Evolutionary conservation across 1,139 yeast genomes (phyloP), one percentile per base, ranked within the genome.

Genomic region (Meyerozyma guilliermondii): DNA sequence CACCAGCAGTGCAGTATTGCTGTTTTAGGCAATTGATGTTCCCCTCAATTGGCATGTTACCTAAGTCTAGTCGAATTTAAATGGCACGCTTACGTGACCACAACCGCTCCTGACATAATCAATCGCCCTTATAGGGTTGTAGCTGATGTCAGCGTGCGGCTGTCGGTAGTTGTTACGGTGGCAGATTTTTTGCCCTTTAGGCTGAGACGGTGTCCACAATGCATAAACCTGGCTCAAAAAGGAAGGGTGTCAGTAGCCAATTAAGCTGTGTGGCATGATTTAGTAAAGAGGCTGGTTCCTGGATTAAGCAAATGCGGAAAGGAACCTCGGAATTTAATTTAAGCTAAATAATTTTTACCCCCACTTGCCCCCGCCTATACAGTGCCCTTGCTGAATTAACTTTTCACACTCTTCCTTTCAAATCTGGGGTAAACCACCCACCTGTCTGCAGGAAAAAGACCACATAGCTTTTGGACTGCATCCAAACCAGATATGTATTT

Each of bases 1-100:
- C 36, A 18, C 16, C 22, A 11, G 24, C 23, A 10, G 23, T 7
- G 23, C 14, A 11, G 36, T 33, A 33, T 33, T 33, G 24, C 36
- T 33, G 24, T 17, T 33, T 33, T 33, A 33, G 36, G 36, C 36
- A 33, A 14, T 18, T n/a, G 36, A 13, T 16, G 24, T 33, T 17
- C 36, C 36, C 36, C 36, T 33, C 36, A 33, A 17, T 20, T 7
- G 1, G 18, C 33, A 6, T 6, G 13, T 26, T 26, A 26, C 28
- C 28, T 26, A 26, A 26, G 28, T 9, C 11, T 11, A 4, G 2
- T 7, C 11, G 13, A 3, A 4, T n/a, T n/a, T 10, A 26, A n/a
- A 5, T 10, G 11, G 28, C 4, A 5, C 5, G 28, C 28, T 10
- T 26, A 26, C 28, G 11, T 11, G 13, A 13, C 28, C 8, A n/a